Conservation (phyloP, 2,329 filamentous ascomycete genomes). For the Fonsecaea nubica region DNA sequence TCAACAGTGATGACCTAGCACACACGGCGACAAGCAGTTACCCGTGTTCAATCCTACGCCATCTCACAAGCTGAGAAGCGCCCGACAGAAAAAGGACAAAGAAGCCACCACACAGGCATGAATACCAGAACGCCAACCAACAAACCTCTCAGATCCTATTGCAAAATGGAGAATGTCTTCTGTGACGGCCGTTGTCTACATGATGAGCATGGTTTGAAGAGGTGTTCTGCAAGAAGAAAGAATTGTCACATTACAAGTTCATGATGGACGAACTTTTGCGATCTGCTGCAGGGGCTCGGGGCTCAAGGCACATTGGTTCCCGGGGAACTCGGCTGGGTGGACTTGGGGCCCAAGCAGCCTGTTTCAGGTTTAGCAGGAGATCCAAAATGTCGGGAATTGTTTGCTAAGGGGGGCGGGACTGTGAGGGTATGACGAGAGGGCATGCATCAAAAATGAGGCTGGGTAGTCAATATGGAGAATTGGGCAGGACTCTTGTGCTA, state of each 20-base stretch:
- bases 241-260: slow-evolving; percentile 3
- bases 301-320: slow-evolving; percentile 6
- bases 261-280: slow-evolving; percentile 15
- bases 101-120: slow-evolving; percentile 17
- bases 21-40: slow-evolving; percentile 16
- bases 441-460: neutral
- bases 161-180: slow-evolving; percentile 10
- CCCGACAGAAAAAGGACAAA: slow-evolving; percentile 8
- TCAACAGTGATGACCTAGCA: slow-evolving; percentile 8
- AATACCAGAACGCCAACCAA: slow-evolving; percentile 21
- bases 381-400: slow-evolving; percentile 16
- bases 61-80: slow-evolving; percentile 9
- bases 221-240: slow-evolving; percentile 3
- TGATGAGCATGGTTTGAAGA: slow-evolving; percentile 6
- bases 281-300: slow-evolving; percentile 30
- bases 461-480: neutral
- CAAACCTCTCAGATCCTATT: slow-evolving; percentile 9
- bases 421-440: neutral
- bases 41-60: neutral
- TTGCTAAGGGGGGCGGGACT: neutral
- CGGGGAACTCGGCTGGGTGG: slow-evolving; percentile 24
- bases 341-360: slow-evolving; percentile 21
- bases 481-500: neutral
- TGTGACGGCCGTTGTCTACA: neutral
- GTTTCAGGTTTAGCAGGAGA: slow-evolving; percentile 24